These are phyloP conservation scores for Clonostachys rosea DNA, from an alignment of 2,329 filamentous ascomycete genomes.

Conservation along the genomic window DNA sequence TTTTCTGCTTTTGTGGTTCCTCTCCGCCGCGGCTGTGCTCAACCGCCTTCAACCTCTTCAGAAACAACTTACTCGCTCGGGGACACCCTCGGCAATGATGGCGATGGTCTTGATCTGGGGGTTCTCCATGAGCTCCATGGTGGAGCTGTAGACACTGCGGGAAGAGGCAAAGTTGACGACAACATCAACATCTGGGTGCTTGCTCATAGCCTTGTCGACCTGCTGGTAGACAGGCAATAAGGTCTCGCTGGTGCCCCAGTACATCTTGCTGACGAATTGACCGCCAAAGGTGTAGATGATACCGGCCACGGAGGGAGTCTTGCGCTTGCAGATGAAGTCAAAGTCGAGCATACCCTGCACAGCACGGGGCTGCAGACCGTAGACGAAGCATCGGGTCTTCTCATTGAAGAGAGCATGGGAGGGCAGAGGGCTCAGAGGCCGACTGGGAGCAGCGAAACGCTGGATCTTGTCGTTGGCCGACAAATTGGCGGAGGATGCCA, in stretches of 20 bases:
- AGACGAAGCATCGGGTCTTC: conserved; percentile 99
- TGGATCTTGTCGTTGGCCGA: conserved; percentile 98
- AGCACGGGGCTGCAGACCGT: conserved; percentile 94
- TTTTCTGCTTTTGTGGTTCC: neutral
- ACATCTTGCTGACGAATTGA: conserved; percentile 99
- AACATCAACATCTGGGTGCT: conserved; percentile 95
- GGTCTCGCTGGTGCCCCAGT: conserved; percentile 99
- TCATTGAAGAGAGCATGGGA: conserved; percentile 94
- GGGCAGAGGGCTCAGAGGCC: conserved; percentile 83
- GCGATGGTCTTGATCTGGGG: conserved; percentile 98
- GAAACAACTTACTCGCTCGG: conserved; percentile 73
- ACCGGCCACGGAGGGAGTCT: conserved; percentile 91
- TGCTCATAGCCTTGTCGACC: conserved; percentile 85
- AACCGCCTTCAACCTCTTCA: neutral
- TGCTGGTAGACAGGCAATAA: conserved; percentile 97
- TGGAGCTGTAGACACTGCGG: conserved; percentile 96
- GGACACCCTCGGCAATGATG: conserved; percentile 99
- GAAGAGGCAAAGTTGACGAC: conserved; percentile 99
- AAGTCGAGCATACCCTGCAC: conserved; percentile 97
- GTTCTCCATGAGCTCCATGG: conserved; percentile 96
- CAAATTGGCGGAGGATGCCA: conserved; percentile 49
- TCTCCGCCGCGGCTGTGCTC: no score
- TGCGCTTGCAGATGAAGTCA: conserved; percentile 99
- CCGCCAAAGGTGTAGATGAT: conserved; percentile 99
- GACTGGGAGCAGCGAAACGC: conserved; percentile 89